phyloP scores from a whole-genome alignment of 768 basidiomycete genomes.

The Porpolomopsis calyptriformis region DNA sequence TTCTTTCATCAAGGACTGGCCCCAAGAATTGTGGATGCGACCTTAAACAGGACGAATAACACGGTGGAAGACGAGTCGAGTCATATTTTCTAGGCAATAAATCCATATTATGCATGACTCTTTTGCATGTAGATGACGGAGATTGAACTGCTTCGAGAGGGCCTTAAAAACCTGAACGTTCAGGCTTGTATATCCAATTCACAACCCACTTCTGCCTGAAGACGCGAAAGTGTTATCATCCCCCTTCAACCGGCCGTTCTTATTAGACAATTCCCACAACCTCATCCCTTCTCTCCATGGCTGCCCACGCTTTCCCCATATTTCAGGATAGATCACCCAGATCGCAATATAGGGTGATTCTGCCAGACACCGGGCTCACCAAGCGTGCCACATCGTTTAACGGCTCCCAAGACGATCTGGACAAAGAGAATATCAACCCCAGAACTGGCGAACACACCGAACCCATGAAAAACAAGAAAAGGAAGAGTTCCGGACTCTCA shows the following conservation, averaged over 20 bases:
- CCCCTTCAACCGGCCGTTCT: background rate
- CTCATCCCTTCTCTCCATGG: background rate
- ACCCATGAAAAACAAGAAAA: conserved; percentile 45
- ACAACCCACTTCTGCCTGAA: background rate
- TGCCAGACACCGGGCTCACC: background rate
- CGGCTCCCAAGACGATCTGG: conserved; percentile 14
- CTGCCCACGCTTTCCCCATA: conserved; percentile 3
- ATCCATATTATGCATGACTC: background rate
- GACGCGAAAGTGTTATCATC: background rate
- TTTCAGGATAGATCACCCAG: background rate
- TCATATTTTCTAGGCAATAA: no score
- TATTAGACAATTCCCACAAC: background rate
- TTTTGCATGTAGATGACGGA: background rate
- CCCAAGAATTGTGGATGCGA: no score
- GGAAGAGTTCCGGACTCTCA: conserved; percentile 49
- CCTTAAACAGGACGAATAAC: no score
- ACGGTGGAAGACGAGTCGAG: no score
- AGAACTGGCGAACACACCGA: conserved; percentile 53
- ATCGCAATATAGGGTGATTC: background rate
- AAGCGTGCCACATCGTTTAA: background rate
- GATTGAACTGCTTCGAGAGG: background rate
- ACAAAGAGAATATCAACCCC: conserved; percentile 77
- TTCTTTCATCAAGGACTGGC: no score
- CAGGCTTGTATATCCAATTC: background rate
- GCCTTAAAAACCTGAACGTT: background rate